Base-by-base conservation (phyloP, 2,329 filamentous ascomycete genomes). In the Colletotrichum truncatum region DNA sequence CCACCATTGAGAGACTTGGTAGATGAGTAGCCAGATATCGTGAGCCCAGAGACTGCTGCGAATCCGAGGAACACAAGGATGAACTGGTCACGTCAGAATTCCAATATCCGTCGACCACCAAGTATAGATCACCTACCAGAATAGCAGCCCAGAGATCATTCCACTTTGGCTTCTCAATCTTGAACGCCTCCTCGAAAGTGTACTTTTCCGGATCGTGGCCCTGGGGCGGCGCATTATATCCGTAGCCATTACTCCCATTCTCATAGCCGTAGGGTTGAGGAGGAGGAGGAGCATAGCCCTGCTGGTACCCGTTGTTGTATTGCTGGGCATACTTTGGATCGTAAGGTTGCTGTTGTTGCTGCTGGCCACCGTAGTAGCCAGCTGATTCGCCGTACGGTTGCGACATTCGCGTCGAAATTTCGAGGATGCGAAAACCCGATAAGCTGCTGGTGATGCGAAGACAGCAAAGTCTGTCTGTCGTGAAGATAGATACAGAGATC, bases 71-170 rank as follows among this genome's bases (percentile, higher is more conserved):
- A 91, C 23, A 91, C 89, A 16, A 87, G 77, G 36, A 96, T 83
- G 70, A 97, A 87, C 88, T 91, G 62, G 1, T 0, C 38, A 25
- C 5, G 39, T 61, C 21, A 52, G 21, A 49, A 0, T 10, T 10
- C 16, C 18, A 67, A 69, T n/a, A 46, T 66, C 28, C 69, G 70
- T 49, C 72, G 11, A 69, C 72, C 16, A 70, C 53, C 10, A 76
- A 23, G 53, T 75, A 6, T 5, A 26, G 4, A 75, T 49, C 12
- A 76, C 84, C 14, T 76, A 92, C 90, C 73, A 98, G 81, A 39
- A 97, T 80, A 4, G 91, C 94, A 4, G 94, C 94, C 95, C 94
- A 98, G 25, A 92, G 75, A 75, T 98, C 95, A 73, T 98, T 93
- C 80, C 86, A 97, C 77, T 95, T 97, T n/a, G 93, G 93, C 68